Evolutionary conservation across 2,329 filamentous ascomycete genomes (phyloP).

Genomic region (Bertia moriformis): DNA sequence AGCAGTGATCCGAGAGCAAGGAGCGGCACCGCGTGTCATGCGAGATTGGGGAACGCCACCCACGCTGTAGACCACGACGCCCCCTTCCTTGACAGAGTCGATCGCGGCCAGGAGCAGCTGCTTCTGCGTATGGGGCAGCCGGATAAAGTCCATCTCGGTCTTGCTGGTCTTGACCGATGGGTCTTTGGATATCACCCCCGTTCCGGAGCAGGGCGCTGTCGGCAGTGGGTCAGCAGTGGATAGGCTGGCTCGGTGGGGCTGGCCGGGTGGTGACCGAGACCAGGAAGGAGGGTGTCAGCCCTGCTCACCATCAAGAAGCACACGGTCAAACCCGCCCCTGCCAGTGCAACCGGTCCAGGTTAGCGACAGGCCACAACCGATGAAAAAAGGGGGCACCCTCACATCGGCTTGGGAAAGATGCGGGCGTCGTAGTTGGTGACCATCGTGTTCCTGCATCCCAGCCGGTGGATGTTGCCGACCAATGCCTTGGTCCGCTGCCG

Average conservation of each 20-base stretch:
- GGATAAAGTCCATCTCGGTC: conserved; percentile 85
- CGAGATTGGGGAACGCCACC: conserved; percentile 96
- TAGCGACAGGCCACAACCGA: neutral
- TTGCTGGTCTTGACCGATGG: conserved; percentile 96
- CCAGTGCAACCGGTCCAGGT: neutral
- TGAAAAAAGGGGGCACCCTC: too few species aligned
- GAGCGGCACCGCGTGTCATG: too few species aligned
- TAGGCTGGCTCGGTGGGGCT: too few species aligned
- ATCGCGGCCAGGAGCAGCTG: conserved; percentile 85
- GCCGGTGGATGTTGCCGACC: conserved; percentile 91
- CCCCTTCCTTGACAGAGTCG: conserved; percentile 80
- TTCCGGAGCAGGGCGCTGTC: conserved; percentile 91
- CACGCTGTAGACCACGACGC: conserved; percentile 87
- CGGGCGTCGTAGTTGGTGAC: conserved; percentile 92
- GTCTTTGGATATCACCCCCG: conserved; percentile 94
- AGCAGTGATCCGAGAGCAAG: too few species aligned
- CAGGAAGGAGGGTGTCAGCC: too few species aligned
- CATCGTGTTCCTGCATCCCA: conserved; percentile 70
- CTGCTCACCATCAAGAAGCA: conserved; percentile 87
- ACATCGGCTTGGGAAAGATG: conserved; percentile 86
- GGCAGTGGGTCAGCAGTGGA: too few species aligned
- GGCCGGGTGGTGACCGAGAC: too few species aligned
- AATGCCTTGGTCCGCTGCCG: conserved; percentile 88
- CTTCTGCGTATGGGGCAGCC: conserved; percentile 85
- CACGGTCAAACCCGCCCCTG: conserved; percentile 56